phyloP scores from a whole-genome alignment of 768 basidiomycete species.

The Amanita pallidorosea region DNA sequence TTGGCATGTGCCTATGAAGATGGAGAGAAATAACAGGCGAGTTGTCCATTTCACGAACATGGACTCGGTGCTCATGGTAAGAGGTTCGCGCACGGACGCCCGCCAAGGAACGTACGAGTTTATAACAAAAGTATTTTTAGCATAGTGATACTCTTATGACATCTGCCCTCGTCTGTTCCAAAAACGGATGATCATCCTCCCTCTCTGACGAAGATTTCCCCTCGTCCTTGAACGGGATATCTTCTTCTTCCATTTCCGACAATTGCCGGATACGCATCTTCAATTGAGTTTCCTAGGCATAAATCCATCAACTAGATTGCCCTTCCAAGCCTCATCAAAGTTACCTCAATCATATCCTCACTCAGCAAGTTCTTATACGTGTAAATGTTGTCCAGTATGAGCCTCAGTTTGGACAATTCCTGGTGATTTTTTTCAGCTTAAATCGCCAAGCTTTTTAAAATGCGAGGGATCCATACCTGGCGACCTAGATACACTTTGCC shows the following conservation, averaged over 20 bases:
- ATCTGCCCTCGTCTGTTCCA: neutral
- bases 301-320: neutral
- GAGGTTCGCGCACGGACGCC: neutral
- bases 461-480: neutral
- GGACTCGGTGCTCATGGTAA: constrained; percentile 1
- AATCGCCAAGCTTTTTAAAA: neutral
- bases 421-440: neutral
- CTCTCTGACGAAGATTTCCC: constrained; percentile 4
- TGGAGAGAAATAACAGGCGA: constrained; percentile 20
- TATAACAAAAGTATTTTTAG: neutral
- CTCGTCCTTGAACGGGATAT: constrained; percentile 5
- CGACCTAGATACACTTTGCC: constrained; percentile 2
- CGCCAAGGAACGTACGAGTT: neutral
- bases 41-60: constrained; percentile 23
- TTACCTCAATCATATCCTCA: neutral
- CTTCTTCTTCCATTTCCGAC: constrained; percentile 2
- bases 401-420: neutral
- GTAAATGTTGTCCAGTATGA: constrained; percentile 1
- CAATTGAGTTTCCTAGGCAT: neutral
- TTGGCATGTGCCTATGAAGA: constrained; percentile 28
- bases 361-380: neutral
- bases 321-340: neutral
- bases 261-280: constrained; percentile 3
- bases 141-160: too few relatives aligned
- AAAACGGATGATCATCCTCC: neutral